A percentile compares a stretch with the other conserved stretches of the same genome.
Evolutionary conservation across 176 grass and related monocot genomes (phyloP).

Genomic region (Avena sativa): DNA sequence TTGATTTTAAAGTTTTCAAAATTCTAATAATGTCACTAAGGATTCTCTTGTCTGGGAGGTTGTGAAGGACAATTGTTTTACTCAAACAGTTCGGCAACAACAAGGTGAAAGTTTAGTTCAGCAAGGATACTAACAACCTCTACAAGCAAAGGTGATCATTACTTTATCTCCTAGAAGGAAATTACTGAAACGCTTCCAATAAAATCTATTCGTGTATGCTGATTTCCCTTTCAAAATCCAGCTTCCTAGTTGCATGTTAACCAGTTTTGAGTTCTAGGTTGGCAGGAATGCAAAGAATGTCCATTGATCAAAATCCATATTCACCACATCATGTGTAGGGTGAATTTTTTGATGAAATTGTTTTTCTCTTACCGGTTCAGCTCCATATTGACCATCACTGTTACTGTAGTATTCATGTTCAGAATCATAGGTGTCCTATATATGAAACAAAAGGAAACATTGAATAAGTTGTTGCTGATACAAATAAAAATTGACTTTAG

Average conservation of each 20-base stretch:
- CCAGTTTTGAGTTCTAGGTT: constrained; percentile 52
- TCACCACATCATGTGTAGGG: too few species aligned
- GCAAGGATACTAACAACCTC: too few species aligned
- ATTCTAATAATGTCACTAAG: too few species aligned
- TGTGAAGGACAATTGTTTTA: too few species aligned
- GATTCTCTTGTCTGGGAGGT: too few species aligned
- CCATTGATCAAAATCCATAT: constrained; percentile 72
- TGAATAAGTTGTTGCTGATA: not conserved
- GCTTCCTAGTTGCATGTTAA: constrained; percentile 39
- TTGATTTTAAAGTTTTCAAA: too few species aligned
- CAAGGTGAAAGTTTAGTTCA: too few species aligned
- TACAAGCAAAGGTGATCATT: constrained; percentile 86
- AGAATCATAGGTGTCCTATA: not conserved
- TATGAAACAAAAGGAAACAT: not conserved
- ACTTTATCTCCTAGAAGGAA: constrained; percentile 79
- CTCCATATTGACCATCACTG: not conserved
- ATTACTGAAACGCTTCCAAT: constrained; percentile 70
- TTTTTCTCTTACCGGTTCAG: not conserved
- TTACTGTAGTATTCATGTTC: not conserved
- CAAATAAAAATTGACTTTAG: too few species aligned
- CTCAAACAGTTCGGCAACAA: too few species aligned
- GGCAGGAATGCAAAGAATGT: constrained; percentile 89
- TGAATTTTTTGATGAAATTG: not conserved
- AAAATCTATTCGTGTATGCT: constrained; percentile 76
- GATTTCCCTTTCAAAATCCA: constrained; percentile 39